Evolutionary conservation across 1,139 yeast species (phyloP), one percentile per base, ranked within the genome.

Genomic region (Saccharomyces hybrid): DNA sequence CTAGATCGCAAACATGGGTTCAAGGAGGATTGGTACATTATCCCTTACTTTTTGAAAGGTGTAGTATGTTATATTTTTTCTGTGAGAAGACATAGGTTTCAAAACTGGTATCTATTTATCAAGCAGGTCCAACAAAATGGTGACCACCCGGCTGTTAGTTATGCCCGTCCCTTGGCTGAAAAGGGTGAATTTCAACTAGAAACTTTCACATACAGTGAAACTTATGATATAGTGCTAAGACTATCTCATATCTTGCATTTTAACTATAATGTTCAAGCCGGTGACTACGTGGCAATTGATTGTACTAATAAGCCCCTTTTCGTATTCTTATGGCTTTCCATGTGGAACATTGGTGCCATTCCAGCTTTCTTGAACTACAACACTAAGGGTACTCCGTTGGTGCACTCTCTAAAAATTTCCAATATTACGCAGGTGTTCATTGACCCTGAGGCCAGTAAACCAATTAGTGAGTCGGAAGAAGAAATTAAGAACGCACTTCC

Each of bases 331-430:
- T 88, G 96, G 96, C 76, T 88, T 58, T 85, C 96, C 0, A 71
- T 88, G 53, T 90, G 97, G 97, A 87, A 89, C 64, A 76, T 91
- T 52, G 97, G 98, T 29, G 96, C 96, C 1, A 71, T 79, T 14
- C 97, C 97, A 0, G 90, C 96, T 1, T 86, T 91, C 63, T 73
- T 91, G 65, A 91, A 91, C 71, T 88, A 84, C 72, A 91, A 90
- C 68, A 78, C 88, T 53, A 76, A 79, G 53, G 93, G 87, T 49
- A 77, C 79, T 56, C 85, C 96, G 0, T 76, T 91, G 61, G 80
- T 84, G 16, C 98, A 93, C 71, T 89, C 96, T 61, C 74, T 91
- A 65, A 81, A 81, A 61, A 80, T 86, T 34, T 85, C 90, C 26
- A 71, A 79, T n/a, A 80, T 87, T 1, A 64, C 75, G 8, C 82